These are phyloP conservation scores for Tolypocladium capitatum DNA, from an alignment of 2,329 filamentous ascomycete genomes.

Conservation along the genomic window DNA sequence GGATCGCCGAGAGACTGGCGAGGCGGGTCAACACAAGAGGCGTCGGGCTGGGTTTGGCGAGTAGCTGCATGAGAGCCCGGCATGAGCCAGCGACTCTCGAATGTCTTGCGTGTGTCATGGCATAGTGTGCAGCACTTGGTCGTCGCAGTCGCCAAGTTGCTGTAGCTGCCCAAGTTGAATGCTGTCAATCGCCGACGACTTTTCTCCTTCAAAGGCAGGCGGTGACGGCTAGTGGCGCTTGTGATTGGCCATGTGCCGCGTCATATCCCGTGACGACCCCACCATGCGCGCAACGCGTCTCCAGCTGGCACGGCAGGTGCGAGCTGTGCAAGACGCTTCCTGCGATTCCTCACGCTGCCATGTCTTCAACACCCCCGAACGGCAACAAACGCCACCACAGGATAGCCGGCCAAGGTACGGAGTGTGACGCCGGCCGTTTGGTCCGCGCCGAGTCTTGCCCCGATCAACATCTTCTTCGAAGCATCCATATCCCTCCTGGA, in stretches of 20 bases:
- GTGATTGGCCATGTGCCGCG: background rate
- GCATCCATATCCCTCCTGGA: background rate
- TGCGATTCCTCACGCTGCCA: background rate
- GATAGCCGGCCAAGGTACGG: background rate
- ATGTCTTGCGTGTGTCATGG: constrained; percentile 14
- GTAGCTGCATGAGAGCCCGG: constrained; percentile 5
- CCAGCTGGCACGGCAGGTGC: background rate
- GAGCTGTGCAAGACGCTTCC: background rate
- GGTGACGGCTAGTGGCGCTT: background rate
- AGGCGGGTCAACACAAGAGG: constrained; percentile 10
- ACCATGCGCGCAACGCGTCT: background rate
- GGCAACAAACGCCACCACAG: background rate
- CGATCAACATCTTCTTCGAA: background rate
- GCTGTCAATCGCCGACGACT: background rate
- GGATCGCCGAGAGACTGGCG: constrained; percentile 50
- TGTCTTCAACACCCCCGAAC: background rate
- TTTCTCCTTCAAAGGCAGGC: background rate
- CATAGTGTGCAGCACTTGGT: constrained; percentile 6
- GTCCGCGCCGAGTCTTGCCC: background rate
- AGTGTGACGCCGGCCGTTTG: background rate
- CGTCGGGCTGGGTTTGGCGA: background rate
- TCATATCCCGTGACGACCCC: background rate
- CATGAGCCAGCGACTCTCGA: constrained; percentile 10
- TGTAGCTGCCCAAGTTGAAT: background rate
- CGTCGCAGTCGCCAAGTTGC: background rate